phyloP scores from a whole-genome alignment of 2,329 filamentous ascomycete genomes.

The Alternaria tenuissima region DNA sequence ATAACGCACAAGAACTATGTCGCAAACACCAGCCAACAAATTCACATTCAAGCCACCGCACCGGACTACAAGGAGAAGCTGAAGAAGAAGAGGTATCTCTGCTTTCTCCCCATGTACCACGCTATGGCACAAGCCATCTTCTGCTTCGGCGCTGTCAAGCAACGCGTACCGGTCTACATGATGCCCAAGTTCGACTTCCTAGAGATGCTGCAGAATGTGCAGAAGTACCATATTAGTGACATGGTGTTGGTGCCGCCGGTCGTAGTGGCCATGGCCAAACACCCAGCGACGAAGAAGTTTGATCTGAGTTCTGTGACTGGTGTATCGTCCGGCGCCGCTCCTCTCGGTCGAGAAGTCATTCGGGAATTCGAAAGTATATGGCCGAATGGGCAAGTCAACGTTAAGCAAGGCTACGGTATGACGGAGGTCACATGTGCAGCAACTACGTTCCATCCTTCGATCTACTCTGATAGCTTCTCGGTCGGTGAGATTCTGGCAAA shows the following conservation, averaged over 20 bases:
- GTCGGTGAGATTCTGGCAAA: conserved; percentile 77
- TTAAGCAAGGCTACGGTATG: conserved; percentile 87
- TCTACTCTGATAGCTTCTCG: conserved; percentile 53
- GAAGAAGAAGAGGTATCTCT: conserved; percentile 60
- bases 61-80: conserved; percentile 59
- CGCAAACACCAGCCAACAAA: conserved; percentile 71
- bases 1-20: conserved; percentile 81
- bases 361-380: conserved; percentile 67
- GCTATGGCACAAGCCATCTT: conserved; percentile 72
- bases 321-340: conserved; percentile 74
- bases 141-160: conserved; percentile 65
- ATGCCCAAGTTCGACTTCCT: conserved; percentile 81
- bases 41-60: conserved; percentile 57
- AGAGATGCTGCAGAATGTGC: conserved; percentile 72
- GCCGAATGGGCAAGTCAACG: conserved; percentile 57
- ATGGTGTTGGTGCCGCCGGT: conserved; percentile 78
- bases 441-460: conserved; percentile 68
- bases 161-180: conserved; percentile 74
- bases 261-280: conserved; percentile 75
- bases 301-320: conserved; percentile 72
- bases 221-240: conserved; percentile 73
- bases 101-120: conserved; percentile 71
- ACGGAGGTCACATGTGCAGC: conserved; percentile 79
- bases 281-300: conserved; percentile 69
- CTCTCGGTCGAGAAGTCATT: conserved; percentile 56